Evolutionary conservation across 1,284 basidiomycete species (phyloP), one percentile per base, ranked within the genome.

Genomic region (Chalciporus piperatoides): DNA sequence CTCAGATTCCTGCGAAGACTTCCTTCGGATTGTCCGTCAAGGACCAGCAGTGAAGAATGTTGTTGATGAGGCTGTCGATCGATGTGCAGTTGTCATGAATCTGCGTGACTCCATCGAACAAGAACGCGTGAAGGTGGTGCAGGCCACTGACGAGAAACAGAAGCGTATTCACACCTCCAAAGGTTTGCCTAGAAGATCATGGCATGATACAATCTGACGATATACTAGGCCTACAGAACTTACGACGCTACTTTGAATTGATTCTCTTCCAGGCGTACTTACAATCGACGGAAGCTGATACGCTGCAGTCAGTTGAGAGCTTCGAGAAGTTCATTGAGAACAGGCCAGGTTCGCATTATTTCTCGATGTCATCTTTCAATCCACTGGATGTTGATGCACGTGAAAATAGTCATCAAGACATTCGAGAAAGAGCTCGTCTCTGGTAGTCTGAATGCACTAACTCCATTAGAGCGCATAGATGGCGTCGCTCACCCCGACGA

Each of bases 261-360:
- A 86, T 98, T 54, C 80, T 97, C 27, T 98, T 99, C 75, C 92
- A 96, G 66, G 87, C 94, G 1, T 99, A 97, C 66, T 77, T 99
- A 24, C 88, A 91, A 59, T 91, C 92, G 14, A 89, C 81, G 0
- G 78, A 84, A 55, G 90, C 92, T 0, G 91, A 94, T 63, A 90
- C 87, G 1, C 78, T 92, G 64, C 72, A 81, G 44, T 82, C 86
- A 6, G 82, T 90, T 39, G 85, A 88, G 58, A 83, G 78, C 2
- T 87, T 97, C 43, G 90, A 90, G 60, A 79, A 76, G 3, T 97
- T 88, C 58, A 85, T 96, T 30, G 82, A 86, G 64, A 81, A 81
- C 55, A 76, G 90, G 36, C 92, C 92, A 57, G 90, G 89, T 89
- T 61, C 47, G 70, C 23, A 32, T 39, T 15, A 32, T 43, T 4